Conservation (phyloP, 139 green algal species). For the Chlorella vulgaris region DNA sequence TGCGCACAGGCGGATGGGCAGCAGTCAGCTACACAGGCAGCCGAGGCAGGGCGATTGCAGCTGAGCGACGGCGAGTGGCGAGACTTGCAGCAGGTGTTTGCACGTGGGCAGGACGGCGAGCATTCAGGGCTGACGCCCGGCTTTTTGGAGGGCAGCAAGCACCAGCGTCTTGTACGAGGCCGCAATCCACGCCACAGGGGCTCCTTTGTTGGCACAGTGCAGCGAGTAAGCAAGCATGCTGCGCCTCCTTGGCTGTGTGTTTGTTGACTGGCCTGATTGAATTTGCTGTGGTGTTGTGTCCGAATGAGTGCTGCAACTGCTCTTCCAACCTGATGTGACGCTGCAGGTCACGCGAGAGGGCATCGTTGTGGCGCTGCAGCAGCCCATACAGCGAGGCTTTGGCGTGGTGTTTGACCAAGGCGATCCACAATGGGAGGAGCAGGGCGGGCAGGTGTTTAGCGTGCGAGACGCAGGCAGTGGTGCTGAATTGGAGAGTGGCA, state of each 20-base stretch:
- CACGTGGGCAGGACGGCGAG: constrained; percentile 77
- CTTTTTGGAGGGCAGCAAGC: constrained; percentile 75
- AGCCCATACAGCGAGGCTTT: constrained; percentile 66
- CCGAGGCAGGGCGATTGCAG: constrained; percentile 5
- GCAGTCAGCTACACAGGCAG: neutral
- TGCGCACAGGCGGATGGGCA: too few relatives aligned
- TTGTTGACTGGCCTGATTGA: too few relatives aligned
- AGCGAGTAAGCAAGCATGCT: constrained; percentile 26
- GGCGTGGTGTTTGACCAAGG: constrained; percentile 82
- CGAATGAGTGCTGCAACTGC: too few relatives aligned
- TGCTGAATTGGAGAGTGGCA: neutral
- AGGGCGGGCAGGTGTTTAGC: constrained; percentile 61
- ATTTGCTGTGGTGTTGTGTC: too few relatives aligned
- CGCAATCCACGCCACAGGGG: constrained; percentile 73
- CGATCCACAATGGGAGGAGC: constrained; percentile 60
- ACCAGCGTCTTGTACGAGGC: constrained; percentile 82
- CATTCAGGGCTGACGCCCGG: constrained; percentile 73
- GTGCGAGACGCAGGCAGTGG: neutral
- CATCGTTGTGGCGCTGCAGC: constrained; percentile 34
- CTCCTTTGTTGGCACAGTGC: constrained; percentile 56
- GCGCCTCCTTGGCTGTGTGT: too few relatives aligned
- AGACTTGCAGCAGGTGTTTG: constrained; percentile 77
- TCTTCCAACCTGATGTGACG: too few relatives aligned
- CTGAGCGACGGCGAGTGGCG: constrained; percentile 43
- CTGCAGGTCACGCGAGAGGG: constrained; percentile 27